Conservation (phyloP, 1,284 basidiomycete species). For the Apiotrichum montevideense region DNA sequence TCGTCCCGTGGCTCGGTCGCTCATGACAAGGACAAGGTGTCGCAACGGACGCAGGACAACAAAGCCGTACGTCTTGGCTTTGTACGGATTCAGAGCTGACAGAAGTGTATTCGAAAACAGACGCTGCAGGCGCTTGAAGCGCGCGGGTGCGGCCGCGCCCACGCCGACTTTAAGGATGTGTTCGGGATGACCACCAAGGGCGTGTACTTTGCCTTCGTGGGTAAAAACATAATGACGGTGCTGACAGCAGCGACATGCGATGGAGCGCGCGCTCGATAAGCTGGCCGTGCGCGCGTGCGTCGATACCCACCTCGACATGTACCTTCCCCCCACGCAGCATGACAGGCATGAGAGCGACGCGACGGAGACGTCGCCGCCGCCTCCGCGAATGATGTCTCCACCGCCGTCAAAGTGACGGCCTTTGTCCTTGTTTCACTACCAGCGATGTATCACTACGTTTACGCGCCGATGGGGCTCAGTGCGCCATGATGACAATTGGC, state of each 20-base stretch:
- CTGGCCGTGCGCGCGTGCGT: slow-evolving; percentile 30
- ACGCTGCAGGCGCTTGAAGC: slow-evolving; percentile 30
- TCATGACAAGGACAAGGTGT: slow-evolving; percentile 4
- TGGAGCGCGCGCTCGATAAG: neutral
- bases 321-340: slow-evolving; percentile 16
- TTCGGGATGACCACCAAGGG: slow-evolving; percentile 41
- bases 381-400: too few relatives aligned
- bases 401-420: too few relatives aligned
- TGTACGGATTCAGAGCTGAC: neutral
- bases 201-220: slow-evolving; percentile 41
- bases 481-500: too few relatives aligned
- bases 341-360: too few relatives aligned
- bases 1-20: too few relatives aligned
- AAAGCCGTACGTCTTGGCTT: slow-evolving; percentile 22
- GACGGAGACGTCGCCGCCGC: too few relatives aligned
- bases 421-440: too few relatives aligned
- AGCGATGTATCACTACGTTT: too few relatives aligned
- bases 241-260: neutral
- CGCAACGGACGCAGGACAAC: slow-evolving; percentile 39
- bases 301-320: slow-evolving; percentile 39
- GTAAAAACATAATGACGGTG: slow-evolving; percentile 5
- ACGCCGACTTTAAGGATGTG: slow-evolving; percentile 40
- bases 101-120: slow-evolving; percentile 40
- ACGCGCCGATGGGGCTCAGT: too few relatives aligned
- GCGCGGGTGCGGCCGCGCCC: slow-evolving; percentile 26